A percentile compares a stretch with the other conserved stretches of the same genome.
Conservation (phyloP, 352 stramenopile genomes). For the Globisporangium megalacanthum region DNA sequence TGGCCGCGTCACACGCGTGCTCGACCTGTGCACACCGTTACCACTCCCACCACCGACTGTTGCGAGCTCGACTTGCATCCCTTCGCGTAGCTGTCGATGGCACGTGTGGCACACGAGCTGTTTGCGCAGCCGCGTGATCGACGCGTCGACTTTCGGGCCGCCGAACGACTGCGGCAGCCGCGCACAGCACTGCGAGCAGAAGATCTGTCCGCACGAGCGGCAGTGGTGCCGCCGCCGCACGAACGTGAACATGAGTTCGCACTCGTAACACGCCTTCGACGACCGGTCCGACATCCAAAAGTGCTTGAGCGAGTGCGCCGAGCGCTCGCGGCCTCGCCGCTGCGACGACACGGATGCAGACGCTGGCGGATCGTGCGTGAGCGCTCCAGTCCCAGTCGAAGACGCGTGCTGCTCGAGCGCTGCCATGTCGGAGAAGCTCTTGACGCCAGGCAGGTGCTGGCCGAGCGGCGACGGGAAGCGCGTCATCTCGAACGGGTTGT, state of each 20-base stretch:
- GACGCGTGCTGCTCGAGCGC: not conserved
- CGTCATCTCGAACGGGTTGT: constrained; percentile 62
- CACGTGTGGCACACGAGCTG: constrained; percentile 85
- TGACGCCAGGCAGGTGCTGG: constrained; percentile 54
- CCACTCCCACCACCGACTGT: too few species aligned
- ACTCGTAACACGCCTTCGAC: constrained; percentile 79
- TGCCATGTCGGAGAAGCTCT: constrained; percentile 32
- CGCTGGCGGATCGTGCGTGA: not conserved
- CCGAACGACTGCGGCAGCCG: constrained; percentile 76
- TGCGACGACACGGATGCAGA: not conserved
- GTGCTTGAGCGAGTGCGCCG: constrained; percentile 68
- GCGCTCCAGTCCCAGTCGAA: not conserved
- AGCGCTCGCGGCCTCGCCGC: constrained; percentile 31
- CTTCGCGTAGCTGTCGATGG: constrained; percentile 75
- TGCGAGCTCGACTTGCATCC: constrained; percentile 68
- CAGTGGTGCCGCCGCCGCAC: constrained; percentile 76
- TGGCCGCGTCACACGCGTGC: constrained; percentile 23
- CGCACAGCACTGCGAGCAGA: constrained; percentile 78
- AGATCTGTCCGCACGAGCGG: constrained; percentile 83
- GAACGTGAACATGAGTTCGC: constrained; percentile 80
- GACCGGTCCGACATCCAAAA: constrained; percentile 90
- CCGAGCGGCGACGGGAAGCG: constrained; percentile 68
- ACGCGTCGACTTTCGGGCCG: constrained; percentile 69
- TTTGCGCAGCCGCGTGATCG: constrained; percentile 67
- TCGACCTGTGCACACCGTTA: constrained; percentile 22